These are phyloP conservation scores for Colletotrichum lindemuthianum DNA, from an alignment of 2,329 filamentous ascomycete genomes.

Conservation along the genomic window DNA sequence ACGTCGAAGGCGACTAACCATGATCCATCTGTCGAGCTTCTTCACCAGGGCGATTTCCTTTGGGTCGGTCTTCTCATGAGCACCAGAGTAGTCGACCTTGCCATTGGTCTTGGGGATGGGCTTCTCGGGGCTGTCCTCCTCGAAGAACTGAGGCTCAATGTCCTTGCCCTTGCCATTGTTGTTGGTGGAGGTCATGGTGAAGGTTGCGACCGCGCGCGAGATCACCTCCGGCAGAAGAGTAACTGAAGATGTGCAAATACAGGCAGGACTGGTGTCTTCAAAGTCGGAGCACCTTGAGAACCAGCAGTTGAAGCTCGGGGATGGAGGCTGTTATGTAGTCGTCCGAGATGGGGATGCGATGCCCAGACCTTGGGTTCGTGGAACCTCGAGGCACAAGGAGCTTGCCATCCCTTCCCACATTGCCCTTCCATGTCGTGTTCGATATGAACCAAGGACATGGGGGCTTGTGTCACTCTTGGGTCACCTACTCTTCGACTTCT, in stretches of 20 bases:
- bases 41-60: slow-evolving; percentile 52
- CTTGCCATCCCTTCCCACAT: slow-evolving; percentile 6
- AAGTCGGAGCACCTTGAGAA: slow-evolving; percentile 9
- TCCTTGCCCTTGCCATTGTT: slow-evolving; percentile 12
- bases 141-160: slow-evolving; percentile 32
- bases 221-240: neutral
- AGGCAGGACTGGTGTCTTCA: neutral
- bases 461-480: neutral
- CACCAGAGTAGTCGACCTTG: slow-evolving; percentile 50
- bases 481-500: neutral
- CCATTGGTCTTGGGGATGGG: slow-evolving; percentile 35
- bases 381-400: slow-evolving; percentile 1
- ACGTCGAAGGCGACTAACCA: slow-evolving; percentile 38
- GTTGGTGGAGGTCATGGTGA: slow-evolving; percentile 9
- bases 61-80: slow-evolving; percentile 52
- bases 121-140: slow-evolving; percentile 36
- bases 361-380: slow-evolving; percentile 19
- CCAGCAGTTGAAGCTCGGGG: neutral
- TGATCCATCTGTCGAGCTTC: slow-evolving; percentile 52
- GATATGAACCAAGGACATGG: slow-evolving; percentile 8
- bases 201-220: slow-evolving; percentile 2
- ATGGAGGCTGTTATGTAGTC: slow-evolving; percentile 23
- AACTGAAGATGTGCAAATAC: neutral
- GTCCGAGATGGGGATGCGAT: slow-evolving; percentile 9
- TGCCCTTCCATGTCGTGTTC: slow-evolving; percentile 12